These are phyloP conservation scores for Brassica juncea DNA, from an alignment of 345 rosid genomes.

Conservation along the genomic window DNA sequence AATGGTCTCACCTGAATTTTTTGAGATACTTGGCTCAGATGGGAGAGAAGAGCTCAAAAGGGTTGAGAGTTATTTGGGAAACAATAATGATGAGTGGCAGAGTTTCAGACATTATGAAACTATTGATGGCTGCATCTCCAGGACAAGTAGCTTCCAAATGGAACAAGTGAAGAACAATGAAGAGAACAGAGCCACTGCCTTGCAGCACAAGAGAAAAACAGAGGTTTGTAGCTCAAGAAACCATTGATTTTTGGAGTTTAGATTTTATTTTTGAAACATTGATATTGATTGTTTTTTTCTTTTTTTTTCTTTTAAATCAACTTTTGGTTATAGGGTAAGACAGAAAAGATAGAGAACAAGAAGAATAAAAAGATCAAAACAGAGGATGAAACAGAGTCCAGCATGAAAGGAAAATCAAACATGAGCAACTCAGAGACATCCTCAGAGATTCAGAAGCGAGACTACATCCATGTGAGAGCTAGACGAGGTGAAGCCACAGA, in stretches of 20 bases:
- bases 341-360: constrained; percentile 31
- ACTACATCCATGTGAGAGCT: constrained; percentile 52
- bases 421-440: constrained; percentile 42
- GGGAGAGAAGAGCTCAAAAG: constrained; percentile 38
- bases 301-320: neutral
- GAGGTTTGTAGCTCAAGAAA: constrained; percentile 40
- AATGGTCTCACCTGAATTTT: constrained; percentile 34
- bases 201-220: constrained; percentile 49
- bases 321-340: constrained; percentile 35
- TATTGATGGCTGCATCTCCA: constrained; percentile 44
- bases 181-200: constrained; percentile 23
- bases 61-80: constrained; percentile 32
- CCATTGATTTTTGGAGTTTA: neutral
- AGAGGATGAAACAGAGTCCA: constrained; percentile 46
- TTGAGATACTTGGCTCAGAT: constrained; percentile 40
- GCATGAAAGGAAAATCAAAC: constrained; percentile 37
- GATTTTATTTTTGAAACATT: neutral
- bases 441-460: constrained; percentile 43
- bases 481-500: constrained; percentile 52
- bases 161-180: constrained; percentile 31
- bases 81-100: constrained; percentile 35
- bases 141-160: constrained; percentile 45
- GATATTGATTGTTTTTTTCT: neutral
- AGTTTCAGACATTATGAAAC: constrained; percentile 39
- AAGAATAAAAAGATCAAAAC: constrained; percentile 50